Base-by-base conservation (phyloP, 148 eudicot species). In the Arctostaphylos glauca region DNA sequence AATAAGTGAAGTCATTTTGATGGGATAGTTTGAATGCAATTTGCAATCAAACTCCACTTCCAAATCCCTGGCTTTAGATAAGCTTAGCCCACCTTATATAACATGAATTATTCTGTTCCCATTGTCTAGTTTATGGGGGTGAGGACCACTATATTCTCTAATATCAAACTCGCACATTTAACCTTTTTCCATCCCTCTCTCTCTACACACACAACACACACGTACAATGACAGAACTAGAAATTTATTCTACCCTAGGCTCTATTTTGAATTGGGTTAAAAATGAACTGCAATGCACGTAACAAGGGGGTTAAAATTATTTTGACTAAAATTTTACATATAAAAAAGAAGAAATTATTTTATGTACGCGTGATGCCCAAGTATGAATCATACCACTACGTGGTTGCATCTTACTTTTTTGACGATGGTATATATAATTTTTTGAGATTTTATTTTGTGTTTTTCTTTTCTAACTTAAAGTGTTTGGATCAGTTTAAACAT, bases 81-180 rank as follows among this genome's bases (percentile, higher is more conserved):
- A 70, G 74, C 74, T 70, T 66, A 60, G 44, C 44, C 44, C 6
- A 70, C 74, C 21, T 19, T 25, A 64, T 1, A 12, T 23, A 53
- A 38, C 80, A 18, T 55, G 19, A 55, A 77, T 31, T 77, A 55
- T 77, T 77, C 66, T 77, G 80, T 77, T 77, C 66, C 80, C 48
- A 55, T 55, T 55, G 23, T 55, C 49, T 21, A 15, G 1, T 3
- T 49, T 74, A 18, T 72, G n/a, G n/a, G 21, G 8, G 21, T 8
- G 50, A 74, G 50, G 77, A 44, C 53, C 77, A 74, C 77, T 74
- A 18, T 74, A 43, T 47, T 74, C 54, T n/a, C 13, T 9, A 47
- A 70, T 13, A 14, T 43, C 48, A 70, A 16, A 16, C 47, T 13
- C 9, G 9, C 23, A 16, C 21, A 19, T 43, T 74, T 9, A n/a